Evolutionary conservation across 2,329 filamentous ascomycete species (phyloP).

Genomic region (Fusarium nematophilum): DNA sequence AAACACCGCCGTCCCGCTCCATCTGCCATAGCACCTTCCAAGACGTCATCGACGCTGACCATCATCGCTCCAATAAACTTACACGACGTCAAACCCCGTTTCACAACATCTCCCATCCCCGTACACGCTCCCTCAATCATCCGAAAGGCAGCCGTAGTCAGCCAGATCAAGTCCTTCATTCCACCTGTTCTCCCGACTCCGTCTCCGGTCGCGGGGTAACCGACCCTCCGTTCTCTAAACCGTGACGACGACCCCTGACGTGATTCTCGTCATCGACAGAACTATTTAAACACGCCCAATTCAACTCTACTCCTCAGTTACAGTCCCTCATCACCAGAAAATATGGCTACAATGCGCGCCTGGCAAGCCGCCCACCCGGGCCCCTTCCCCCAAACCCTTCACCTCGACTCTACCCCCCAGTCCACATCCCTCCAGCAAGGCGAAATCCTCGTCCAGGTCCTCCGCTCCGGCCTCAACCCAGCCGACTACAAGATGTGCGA

Average conservation of each 20-base stretch:
- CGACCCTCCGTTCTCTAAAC: too few species aligned
- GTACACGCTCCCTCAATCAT: too few species aligned
- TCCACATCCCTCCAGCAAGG: constrained; percentile 36
- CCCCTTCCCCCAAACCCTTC: constrained; percentile 36
- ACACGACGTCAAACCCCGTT: too few species aligned
- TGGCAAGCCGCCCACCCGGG: constrained; percentile 46
- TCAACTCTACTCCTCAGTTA: not conserved
- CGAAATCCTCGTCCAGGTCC: constrained; percentile 57
- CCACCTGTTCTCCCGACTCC: constrained; percentile 15
- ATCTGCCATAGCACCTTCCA: constrained; percentile 1
- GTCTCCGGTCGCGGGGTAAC: constrained; percentile 3
- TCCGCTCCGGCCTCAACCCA: constrained; percentile 58
- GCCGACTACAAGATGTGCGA: constrained; percentile 62
- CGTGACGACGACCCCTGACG: constrained; percentile 7
- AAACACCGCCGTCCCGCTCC: too few species aligned
- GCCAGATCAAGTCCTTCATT: too few species aligned
- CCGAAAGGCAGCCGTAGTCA: too few species aligned
- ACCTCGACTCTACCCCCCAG: too few species aligned
- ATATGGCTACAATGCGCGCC: constrained; percentile 41
- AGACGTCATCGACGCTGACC: constrained; percentile 28
- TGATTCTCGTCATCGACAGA: too few species aligned
- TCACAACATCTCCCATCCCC: too few species aligned
- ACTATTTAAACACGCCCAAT: not conserved
- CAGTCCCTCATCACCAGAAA: not conserved
- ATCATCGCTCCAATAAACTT: too few species aligned